These are phyloP conservation scores for Penicillium olsonii DNA, from an alignment of 2,329 filamentous ascomycete species.

Conservation along the genomic window DNA sequence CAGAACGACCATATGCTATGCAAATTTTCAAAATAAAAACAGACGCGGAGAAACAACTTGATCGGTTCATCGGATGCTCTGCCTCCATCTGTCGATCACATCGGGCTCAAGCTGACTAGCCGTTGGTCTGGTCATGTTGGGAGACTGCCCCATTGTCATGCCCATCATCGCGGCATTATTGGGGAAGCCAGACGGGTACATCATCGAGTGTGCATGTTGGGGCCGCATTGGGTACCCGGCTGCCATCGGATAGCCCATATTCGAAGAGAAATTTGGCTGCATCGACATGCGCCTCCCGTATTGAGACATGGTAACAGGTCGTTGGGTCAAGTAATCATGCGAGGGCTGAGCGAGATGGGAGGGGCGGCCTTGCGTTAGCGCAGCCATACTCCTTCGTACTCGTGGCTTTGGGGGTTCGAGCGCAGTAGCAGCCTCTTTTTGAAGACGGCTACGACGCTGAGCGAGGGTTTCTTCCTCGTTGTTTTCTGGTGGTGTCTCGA, in stretches of 20 bases:
- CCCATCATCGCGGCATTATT: constrained; percentile 31
- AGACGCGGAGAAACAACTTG: constrained; percentile 7
- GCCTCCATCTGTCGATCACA: constrained; percentile 62
- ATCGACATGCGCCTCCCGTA: constrained; percentile 33
- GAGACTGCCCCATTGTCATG: constrained; percentile 30
- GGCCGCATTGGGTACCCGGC: constrained; percentile 20
- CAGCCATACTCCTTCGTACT: constrained; percentile 48
- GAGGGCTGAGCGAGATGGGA: constrained; percentile 33
- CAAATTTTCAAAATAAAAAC: constrained; percentile 9
- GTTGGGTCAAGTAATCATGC: constrained; percentile 20
- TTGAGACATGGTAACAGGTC: constrained; percentile 18
- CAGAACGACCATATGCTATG: constrained; percentile 20
- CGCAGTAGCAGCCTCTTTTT: constrained; percentile 38
- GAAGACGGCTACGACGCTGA: constrained; percentile 48
- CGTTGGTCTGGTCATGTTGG: constrained; percentile 33
- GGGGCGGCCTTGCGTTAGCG: constrained; percentile 57
- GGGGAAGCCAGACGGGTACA: constrained; percentile 26
- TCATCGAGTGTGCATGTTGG: constrained; percentile 29
- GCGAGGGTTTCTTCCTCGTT: constrained; percentile 48
- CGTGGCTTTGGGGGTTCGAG: constrained; percentile 26
- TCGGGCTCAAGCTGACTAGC: constrained; percentile 55
- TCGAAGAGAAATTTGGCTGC: constrained; percentile 30
- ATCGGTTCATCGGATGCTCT: constrained; percentile 37
- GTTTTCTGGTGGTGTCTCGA: constrained; percentile 19
- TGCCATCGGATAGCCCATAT: constrained; percentile 20